Percentiles rank a stretch among this genome's conserved stretches.
phyloP scores from a whole-genome alignment of 225 moss, liverwort and hornwort genomes.

The Pseudisothecium myosuroides region DNA sequence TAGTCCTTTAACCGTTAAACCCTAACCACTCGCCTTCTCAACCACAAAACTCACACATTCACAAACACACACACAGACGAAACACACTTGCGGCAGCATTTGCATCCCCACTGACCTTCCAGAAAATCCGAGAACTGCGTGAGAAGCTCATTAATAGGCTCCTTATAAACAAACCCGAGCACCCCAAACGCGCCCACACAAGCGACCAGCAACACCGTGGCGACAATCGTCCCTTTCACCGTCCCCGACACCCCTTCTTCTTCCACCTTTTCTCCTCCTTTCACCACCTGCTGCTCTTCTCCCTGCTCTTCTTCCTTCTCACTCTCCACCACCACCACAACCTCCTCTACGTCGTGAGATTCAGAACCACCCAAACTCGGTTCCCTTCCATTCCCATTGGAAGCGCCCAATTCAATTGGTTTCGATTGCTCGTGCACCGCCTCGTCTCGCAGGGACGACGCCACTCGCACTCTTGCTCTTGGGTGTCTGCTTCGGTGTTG shows the following conservation, averaged over 20 bases:
- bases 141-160: constrained; percentile 67
- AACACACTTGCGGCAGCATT: not conserved
- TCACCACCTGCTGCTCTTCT: not conserved
- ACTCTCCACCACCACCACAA: not conserved
- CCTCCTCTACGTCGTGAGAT: not conserved
- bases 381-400: not conserved
- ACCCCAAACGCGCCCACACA: constrained; percentile 51
- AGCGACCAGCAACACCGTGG: constrained; percentile 29
- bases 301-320: not conserved
- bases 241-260: constrained; percentile 20
- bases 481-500: not conserved
- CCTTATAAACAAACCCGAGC: constrained; percentile 56
- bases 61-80: too few relatives aligned
- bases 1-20: not conserved
- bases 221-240: constrained; percentile 27
- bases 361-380: not conserved
- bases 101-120: constrained; percentile 28
- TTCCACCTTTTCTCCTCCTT: not conserved
- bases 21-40: not conserved
- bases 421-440: constrained; percentile 13
- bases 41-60: too few relatives aligned
- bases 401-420: constrained; percentile 6
- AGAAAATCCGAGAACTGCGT: constrained; percentile 77
- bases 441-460: constrained; percentile 20
- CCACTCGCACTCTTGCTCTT: not conserved